Evolutionary conservation across 805 yeast species (phyloP), one percentile per base, ranked within the genome.

Genomic region (Tetrapisispora arboricola): DNA sequence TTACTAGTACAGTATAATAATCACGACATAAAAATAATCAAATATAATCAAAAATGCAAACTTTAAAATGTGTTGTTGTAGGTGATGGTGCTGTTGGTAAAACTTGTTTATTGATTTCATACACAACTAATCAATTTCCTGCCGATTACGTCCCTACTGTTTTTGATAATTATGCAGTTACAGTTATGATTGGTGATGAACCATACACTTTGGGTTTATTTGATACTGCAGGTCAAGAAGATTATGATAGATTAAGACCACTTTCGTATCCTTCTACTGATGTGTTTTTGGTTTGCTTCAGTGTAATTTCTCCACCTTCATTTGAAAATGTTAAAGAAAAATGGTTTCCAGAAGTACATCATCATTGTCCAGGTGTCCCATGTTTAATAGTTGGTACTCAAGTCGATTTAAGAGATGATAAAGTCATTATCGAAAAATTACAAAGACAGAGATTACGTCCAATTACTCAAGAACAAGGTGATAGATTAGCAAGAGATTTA

Each of bases 41-140:
- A 16, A 37, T 27, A 31, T 15, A 30, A 29, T 6, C 11, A 34
- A 25, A 36, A 27, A 69, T 69, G 74, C 72, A 68, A 56, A 69
- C 74, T 38, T 64, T 84, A 64, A 90, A 90, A 68, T 92, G 97
- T 73, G 97, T 92, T 50, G 96, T 90, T 50, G 97, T 92, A 42
- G 98, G 98, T 50, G 98, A 92, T 68, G 98, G 98, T 84, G 97
- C 97, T 53, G 97, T 92, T 49, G 98, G 98, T 55, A 90, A 87
- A 73, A 90, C 97, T 16, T 90, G 97, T 69, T 76, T 92, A 48
- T 74, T 92, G 53, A 90, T 90, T 58, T 88, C 96, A 49, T 90
- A 90, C 67, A 90, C 97, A 40, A 90, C 96, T 45, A 84, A 86
- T 68, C 92, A 90, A 63, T 90, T 90, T 66, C 98, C 98, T 24